Conservation (phyloP, 495 filamentous ascomycete genomes). For the Cladorrhinum samala region DNA sequence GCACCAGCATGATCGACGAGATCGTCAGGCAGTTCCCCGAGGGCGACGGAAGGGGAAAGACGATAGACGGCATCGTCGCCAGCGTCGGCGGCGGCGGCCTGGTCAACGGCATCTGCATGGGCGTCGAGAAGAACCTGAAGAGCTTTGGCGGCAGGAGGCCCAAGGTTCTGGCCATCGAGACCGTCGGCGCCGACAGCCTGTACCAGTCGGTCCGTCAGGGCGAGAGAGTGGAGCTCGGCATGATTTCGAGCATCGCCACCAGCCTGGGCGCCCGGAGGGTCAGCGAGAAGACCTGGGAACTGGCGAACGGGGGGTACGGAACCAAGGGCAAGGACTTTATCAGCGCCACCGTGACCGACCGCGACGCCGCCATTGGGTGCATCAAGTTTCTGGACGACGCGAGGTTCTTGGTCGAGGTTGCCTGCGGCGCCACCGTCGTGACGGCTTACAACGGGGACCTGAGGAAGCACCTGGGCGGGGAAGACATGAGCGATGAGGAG, state of each 20-base stretch:
- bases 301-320: conserved; percentile 28
- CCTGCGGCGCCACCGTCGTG: conserved; percentile 75
- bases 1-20: conserved; percentile 68
- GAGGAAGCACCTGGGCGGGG: conserved; percentile 54
- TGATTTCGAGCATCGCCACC: conserved; percentile 76
- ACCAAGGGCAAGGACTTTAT: conserved; percentile 43
- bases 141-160: conserved; percentile 29
- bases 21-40: conserved; percentile 19
- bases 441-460: conserved; percentile 59
- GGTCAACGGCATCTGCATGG: conserved; percentile 70
- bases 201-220: conserved; percentile 53
- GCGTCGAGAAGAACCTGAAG: conserved; percentile 50
- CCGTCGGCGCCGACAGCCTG: conserved; percentile 69
- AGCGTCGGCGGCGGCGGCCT: conserved; percentile 87
- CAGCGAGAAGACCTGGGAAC: conserved; percentile 63
- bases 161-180: conserved; percentile 74
- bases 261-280: conserved; percentile 73
- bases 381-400: conserved; percentile 77
- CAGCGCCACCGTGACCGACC: conserved; percentile 68
- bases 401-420: conserved; percentile 71
- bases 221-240: conserved; percentile 57
- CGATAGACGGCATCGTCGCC: conserved; percentile 67
- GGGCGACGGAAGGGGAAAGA: no score
- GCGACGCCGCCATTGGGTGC: conserved; percentile 71
- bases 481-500: conserved; percentile 44